Evolutionary conservation across 208 protist genomes (phyloP).

Genomic region (Leishmania amazonensis): DNA sequence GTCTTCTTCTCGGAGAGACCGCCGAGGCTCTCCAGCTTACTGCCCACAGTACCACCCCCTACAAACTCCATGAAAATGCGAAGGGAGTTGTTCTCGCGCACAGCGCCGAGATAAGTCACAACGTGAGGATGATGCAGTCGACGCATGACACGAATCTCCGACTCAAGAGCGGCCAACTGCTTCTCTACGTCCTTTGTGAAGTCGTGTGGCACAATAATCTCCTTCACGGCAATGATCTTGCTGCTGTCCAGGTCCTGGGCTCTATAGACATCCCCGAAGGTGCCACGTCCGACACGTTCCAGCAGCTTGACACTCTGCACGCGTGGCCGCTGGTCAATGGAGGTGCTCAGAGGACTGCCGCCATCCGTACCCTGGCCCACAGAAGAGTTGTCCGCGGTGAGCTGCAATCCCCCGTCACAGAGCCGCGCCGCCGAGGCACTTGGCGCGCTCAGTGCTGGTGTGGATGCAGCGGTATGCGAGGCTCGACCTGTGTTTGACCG

Average conservation of each 20-base stretch:
- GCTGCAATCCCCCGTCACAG: not conserved
- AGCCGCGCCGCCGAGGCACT: not conserved
- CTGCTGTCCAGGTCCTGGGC: constrained; percentile 79
- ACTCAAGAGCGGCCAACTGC: constrained; percentile 79
- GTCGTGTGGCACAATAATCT: constrained; percentile 83
- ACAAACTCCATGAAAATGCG: constrained; percentile 94
- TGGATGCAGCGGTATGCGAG: not conserved
- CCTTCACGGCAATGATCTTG: constrained; percentile 81
- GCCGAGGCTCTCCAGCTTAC: constrained; percentile 56
- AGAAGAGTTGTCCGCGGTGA: not conserved
- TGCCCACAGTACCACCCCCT: constrained; percentile 80
- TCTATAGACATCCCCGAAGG: constrained; percentile 84
- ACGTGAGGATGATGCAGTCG: constrained; percentile 91
- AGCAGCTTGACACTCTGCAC: constrained; percentile 39
- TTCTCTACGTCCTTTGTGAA: constrained; percentile 81
- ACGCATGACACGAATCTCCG: constrained; percentile 93
- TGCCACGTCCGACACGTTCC: constrained; percentile 81
- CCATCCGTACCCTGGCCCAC: not conserved
- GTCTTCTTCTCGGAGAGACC: constrained; percentile 70
- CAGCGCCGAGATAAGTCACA: constrained; percentile 85
- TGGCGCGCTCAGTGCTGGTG: not conserved
- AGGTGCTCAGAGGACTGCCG: constrained; percentile 2
- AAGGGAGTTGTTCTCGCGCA: constrained; percentile 71
- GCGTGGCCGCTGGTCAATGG: constrained; percentile 29
- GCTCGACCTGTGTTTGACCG: not conserved